These are phyloP conservation scores for Starmerella potacharoeniae DNA, from an alignment of 805 yeast genomes.

Conservation along the genomic window DNA sequence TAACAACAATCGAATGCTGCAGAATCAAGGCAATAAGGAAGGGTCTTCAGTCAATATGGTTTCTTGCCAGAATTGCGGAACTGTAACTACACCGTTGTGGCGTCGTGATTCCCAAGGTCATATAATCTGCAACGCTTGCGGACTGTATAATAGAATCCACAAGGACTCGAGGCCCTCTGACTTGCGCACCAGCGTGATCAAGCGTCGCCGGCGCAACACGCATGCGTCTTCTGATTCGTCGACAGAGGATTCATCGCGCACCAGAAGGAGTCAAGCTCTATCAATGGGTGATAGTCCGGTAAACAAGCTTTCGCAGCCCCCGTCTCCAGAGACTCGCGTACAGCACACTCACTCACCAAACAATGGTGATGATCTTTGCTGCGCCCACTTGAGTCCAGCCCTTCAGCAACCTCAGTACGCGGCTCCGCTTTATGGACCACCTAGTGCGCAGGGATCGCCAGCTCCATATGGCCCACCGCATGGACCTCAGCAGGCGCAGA, in stretches of 20 bases:
- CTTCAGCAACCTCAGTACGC: not conserved
- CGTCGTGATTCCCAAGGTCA: constrained; percentile 71
- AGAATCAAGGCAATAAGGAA: constrained; percentile 1
- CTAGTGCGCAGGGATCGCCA: not conserved
- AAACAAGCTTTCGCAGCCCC: not conserved
- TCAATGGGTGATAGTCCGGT: not conserved
- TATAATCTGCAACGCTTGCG: constrained; percentile 84
- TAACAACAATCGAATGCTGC: constrained; percentile 44
- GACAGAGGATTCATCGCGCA: not conserved
- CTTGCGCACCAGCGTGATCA: constrained; percentile 61
- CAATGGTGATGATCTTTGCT: not conserved
- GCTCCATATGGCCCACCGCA: not conserved
- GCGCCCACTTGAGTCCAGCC: constrained; percentile 4
- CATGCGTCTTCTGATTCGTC: not conserved
- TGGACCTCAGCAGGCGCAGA: not conserved
- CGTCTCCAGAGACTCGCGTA: not conserved
- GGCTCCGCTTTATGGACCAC: not conserved
- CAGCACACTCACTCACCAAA: not conserved
- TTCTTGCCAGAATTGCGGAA: constrained; percentile 73
- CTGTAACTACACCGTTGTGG: constrained; percentile 82
- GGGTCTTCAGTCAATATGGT: constrained; percentile 31
- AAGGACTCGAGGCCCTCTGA: constrained; percentile 67
- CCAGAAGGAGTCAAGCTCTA: not conserved
- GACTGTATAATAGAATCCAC: constrained; percentile 58
- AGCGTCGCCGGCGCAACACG: constrained; percentile 51